Percentiles rank a stretch among this genome's conserved stretches.
Conservation (phyloP, 2,329 filamentous ascomycete genomes). For the Hypoxylon sp. region DNA sequence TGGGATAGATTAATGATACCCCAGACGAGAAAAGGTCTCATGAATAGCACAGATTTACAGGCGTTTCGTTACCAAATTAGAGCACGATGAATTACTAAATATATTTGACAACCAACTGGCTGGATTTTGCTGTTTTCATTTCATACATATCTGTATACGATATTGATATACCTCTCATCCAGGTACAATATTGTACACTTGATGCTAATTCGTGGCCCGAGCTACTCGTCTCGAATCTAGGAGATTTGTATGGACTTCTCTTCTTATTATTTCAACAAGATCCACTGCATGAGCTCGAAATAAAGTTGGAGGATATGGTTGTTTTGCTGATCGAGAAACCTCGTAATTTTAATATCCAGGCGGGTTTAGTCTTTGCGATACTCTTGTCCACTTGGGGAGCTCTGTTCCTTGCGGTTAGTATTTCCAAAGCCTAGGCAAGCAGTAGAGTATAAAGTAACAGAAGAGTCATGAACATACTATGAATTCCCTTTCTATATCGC, state of each 20-base stretch:
- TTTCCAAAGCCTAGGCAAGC: too few relatives aligned
- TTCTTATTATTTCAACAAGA: too few relatives aligned
- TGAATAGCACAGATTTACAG: constrained; percentile 13
- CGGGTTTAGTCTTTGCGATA: constrained; percentile 92
- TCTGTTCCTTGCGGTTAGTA: constrained; percentile 58
- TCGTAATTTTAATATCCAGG: constrained; percentile 77
- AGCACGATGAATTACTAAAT: neutral
- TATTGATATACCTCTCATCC: constrained; percentile 3
- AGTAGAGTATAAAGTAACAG: constrained; percentile 6
- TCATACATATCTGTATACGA: constrained; percentile 9
- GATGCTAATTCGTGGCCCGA: neutral
- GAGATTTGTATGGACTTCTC: too few relatives aligned
- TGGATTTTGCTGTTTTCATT: constrained; percentile 1
- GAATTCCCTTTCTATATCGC: constrained; percentile 95
- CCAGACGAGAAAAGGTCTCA: constrained; percentile 16
- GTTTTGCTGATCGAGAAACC: neutral
- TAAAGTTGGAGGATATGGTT: neutral
- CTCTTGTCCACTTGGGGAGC: constrained; percentile 91
- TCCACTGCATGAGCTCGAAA: too few relatives aligned
- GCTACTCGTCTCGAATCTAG: neutral
- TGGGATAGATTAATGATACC: constrained; percentile 36
- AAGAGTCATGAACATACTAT: constrained; percentile 75
- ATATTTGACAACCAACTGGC: neutral
- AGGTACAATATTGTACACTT: constrained; percentile 38
- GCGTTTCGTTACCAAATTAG: neutral